Evolutionary conservation across 257 asterid species (phyloP), one percentile per base, ranked within the genome.

Genomic region (Capsicum chinense): DNA sequence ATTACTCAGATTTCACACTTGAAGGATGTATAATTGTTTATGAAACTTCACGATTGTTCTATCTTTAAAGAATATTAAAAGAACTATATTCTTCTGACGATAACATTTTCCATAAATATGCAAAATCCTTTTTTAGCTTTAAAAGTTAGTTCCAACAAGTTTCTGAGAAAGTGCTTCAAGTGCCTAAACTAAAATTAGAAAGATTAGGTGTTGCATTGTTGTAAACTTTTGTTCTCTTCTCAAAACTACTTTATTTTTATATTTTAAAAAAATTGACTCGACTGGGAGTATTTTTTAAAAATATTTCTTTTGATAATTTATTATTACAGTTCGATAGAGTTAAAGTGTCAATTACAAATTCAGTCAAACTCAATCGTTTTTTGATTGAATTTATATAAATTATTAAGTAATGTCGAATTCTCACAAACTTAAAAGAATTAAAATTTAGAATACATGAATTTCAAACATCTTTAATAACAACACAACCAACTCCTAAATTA

Each of bases 41-140:
- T 21, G 70, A 9, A 63, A 63, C 70, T 63, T 63, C 3, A 63
- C 16, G 42, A 21, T 42, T 63, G 16, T 63, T 63, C 39, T 3
- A 3, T 63, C 42, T 63, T 60, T 63, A 21, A 21, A 21, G 69
- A 60, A 17, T 4, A 44, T 10, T 4, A n/a, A n/a, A 74, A 11
- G 19, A 47, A 73, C 7, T 60, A 50, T 3, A 74, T 74, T 50
- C 19, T 17, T 35, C 0, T 12, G 42, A 50, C 79, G 21, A 74
- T 74, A 11, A 19, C 58, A 74, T 19, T 74, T 74, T 2, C 60
- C 80, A 50, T 48, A 74, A 50, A 74, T 50, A 74, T 74, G 19
- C 44, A 11, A 21, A 50, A 74, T 21, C 9, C 62, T 74, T 74
- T 33, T n/a, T 74, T 4, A 19, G 14, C n/a, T 26, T 26, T 1